These are phyloP conservation scores for Calonectria hongkongensis DNA, from an alignment of 2,329 filamentous ascomycete genomes.

Conservation along the genomic window DNA sequence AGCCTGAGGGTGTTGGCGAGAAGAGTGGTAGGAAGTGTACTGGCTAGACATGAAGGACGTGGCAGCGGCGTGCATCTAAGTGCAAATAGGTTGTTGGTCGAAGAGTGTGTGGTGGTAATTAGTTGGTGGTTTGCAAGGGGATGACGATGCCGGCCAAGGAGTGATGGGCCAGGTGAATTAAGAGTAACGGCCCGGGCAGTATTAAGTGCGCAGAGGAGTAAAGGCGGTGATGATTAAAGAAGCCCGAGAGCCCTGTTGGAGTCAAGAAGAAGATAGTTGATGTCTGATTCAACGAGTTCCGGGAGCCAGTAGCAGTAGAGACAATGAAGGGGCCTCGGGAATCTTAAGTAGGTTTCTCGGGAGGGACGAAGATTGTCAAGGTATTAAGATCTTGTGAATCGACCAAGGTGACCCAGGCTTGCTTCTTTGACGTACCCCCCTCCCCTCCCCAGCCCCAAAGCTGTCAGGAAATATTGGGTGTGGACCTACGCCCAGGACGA, in stretches of 20 bases:
- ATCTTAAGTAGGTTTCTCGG: conserved; percentile 56
- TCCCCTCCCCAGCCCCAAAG: conserved; percentile 51
- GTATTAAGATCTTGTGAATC: conserved; percentile 56
- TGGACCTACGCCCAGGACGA: conserved; percentile 46
- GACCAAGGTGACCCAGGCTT: conserved; percentile 46
- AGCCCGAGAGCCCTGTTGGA: conserved; percentile 42
- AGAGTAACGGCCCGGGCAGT: conserved; percentile 39
- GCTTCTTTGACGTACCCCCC: conserved; percentile 50
- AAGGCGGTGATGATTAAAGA: conserved; percentile 31
- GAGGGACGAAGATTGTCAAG: conserved; percentile 55
- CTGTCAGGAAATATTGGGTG: conserved; percentile 55
- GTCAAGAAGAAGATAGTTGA: conserved; percentile 44
- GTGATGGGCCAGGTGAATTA: conserved; percentile 39
- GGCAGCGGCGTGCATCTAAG: conserved; percentile 53
- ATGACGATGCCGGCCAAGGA: conserved; percentile 26
- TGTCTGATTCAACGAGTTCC: conserved; percentile 43
- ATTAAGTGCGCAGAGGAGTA: conserved; percentile 35
- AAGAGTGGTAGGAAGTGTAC: conserved; percentile 58
- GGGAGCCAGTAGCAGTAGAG: conserved; percentile 45
- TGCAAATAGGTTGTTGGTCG: conserved; percentile 35
- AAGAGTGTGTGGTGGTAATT: conserved; percentile 38
- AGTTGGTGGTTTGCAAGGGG: conserved; percentile 40
- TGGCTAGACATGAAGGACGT: conserved; percentile 57
- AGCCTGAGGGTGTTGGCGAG: conserved; percentile 73
- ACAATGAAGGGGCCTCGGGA: conserved; percentile 52